Conservation (phyloP, 306 rosid species). For the apple (Malus domestica) region DNA sequence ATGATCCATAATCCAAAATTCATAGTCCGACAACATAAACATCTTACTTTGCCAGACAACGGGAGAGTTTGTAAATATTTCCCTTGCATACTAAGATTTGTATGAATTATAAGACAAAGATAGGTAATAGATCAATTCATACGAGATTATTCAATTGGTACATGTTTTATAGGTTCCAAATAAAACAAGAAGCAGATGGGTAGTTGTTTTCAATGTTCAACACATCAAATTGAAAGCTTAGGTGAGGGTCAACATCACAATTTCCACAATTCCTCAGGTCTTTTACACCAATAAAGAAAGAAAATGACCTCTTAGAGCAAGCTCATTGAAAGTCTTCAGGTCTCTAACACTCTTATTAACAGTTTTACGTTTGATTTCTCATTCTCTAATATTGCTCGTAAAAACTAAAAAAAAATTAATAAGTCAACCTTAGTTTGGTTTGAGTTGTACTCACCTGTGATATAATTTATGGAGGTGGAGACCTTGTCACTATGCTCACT, state of each 20-base stretch:
- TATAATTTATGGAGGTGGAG: constrained; percentile 42
- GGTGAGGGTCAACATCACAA: not conserved
- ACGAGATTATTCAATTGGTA: not conserved
- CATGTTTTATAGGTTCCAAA: not conserved
- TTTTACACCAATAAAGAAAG: not conserved
- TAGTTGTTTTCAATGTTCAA: not conserved
- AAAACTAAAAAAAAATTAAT: no score
- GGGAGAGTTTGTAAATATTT: not conserved
- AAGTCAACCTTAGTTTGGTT: not conserved
- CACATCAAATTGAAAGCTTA: not conserved
- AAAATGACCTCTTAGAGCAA: not conserved
- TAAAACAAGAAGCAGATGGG: not conserved
- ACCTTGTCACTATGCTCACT: constrained; percentile 38
- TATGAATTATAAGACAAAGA: not conserved
- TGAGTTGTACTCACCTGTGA: constrained; percentile 36
- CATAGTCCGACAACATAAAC: not conserved
- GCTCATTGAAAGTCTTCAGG: not conserved
- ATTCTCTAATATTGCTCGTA: not conserved
- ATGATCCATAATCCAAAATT: not conserved
- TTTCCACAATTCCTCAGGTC: not conserved
- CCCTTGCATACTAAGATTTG: not conserved
- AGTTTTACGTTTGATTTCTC: not conserved
- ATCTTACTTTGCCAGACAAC: not conserved
- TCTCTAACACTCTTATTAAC: not conserved
- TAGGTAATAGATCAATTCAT: not conserved